phyloP scores from a whole-genome alignment of 352 stramenopile genomes.

The Pythium oligandrum region DNA sequence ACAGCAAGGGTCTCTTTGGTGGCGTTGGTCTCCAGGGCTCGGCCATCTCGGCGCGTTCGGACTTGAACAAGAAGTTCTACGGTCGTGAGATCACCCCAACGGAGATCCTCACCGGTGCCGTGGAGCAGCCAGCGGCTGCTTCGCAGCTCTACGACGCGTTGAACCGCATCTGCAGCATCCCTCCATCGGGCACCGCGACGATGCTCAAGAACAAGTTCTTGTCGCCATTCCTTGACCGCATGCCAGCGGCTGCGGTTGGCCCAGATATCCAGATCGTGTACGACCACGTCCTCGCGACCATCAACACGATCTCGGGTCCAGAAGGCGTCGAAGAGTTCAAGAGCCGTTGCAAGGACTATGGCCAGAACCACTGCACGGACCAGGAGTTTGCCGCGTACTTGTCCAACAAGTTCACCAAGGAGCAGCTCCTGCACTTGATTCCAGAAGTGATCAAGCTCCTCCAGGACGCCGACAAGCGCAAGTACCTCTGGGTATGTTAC shows the following conservation, averaged over 20 bases:
- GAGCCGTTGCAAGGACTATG: constrained; percentile 81
- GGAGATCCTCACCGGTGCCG: constrained; percentile 77
- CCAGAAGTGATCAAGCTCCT: constrained; percentile 82
- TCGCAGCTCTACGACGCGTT: constrained; percentile 81
- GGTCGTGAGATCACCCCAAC: constrained; percentile 80
- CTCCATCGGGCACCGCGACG: constrained; percentile 42
- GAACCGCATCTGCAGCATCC: constrained; percentile 69
- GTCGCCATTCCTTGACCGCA: constrained; percentile 65
- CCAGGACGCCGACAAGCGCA: constrained; percentile 78
- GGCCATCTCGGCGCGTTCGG: constrained; percentile 64
- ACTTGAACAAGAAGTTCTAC: constrained; percentile 89
- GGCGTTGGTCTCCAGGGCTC: constrained; percentile 77
- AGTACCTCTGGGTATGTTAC: constrained; percentile 73
- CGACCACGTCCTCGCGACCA: constrained; percentile 73
- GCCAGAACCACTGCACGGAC: constrained; percentile 75
- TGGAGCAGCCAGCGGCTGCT: constrained; percentile 76
- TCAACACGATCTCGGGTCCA: constrained; percentile 51
- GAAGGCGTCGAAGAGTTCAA: constrained; percentile 79
- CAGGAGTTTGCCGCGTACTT: constrained; percentile 68
- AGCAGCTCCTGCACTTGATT: constrained; percentile 69
- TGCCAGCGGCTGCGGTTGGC: constrained; percentile 63
- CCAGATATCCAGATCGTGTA: constrained; percentile 82
- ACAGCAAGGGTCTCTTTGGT: constrained; percentile 85
- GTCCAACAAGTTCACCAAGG: constrained; percentile 59
- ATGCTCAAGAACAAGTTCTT: constrained; percentile 59